Base-by-base conservation (phyloP, 2,329 filamentous ascomycete species). In the Fusarium armeniacum region DNA sequence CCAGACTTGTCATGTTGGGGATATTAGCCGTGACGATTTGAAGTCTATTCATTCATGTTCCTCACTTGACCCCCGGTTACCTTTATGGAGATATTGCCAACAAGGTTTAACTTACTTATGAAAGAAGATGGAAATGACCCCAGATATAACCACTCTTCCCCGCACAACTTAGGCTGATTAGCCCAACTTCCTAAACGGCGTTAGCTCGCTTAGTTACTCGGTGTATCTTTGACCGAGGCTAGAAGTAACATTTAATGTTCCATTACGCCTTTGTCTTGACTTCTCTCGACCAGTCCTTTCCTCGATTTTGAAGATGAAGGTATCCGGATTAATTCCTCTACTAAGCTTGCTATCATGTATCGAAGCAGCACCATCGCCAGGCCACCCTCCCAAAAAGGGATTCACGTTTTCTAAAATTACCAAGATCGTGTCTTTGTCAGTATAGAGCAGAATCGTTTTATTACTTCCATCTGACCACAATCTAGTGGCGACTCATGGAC, bases 401-500 rank as follows among this genome's bases (percentile, higher is more conserved):
- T 46, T 55, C 6, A 30, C 26, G 1, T 55, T 55, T 20, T 8
- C 52, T 9, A 55, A 36, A 4, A 46, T 55, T 18, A 55, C 6
- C 16, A 55, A 55, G 22, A 55, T 55, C 1, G 22, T 55, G 13
- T 55, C 52, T 30, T 55, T 55, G 52, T 55, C 2, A 18, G 52
- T 54, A 7, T 13, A 13, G 0, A 2, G 3, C 2, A 7, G 9
- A 12, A 13, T 22, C 10, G 1, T 28, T 0, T 33, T 1, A 0
- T 2, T 15, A 7, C 3, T 12, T 2, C 1, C 6, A 18, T 46
- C 52, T 46, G 2, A 55, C 40, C 9, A 10, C 12, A 4, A 2
- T 11, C 1, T 2, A 65, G 62, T 3, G 62, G 62, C 2, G 54
- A 65, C 11, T 65, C 62, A 15, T 65, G 62, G 62, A 65, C 62